Evolutionary conservation across 768 basidiomycete genomes (phyloP).

Genomic region (Trametes villosa): DNA sequence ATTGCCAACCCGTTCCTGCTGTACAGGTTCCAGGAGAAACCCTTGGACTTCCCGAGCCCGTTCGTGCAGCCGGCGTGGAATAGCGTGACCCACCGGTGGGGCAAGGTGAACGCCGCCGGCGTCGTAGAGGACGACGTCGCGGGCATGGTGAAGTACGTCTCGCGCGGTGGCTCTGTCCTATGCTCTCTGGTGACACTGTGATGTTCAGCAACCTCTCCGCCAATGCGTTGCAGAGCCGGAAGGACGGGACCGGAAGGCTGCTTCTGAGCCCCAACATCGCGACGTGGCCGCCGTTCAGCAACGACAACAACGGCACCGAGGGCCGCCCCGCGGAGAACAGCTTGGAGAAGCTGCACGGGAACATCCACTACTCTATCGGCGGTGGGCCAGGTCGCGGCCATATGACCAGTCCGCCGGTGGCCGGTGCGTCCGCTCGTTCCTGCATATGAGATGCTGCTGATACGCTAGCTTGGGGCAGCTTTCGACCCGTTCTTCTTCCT

Average conservation of each 20-base stretch:
- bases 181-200: too few species aligned
- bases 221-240: too few species aligned
- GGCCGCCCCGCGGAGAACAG: slow-evolving; percentile 44
- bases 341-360: slow-evolving; percentile 53
- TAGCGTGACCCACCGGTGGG: slow-evolving; percentile 1
- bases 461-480: slow-evolving; percentile 29
- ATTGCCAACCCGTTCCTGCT: not conserved
- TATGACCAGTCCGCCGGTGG: slow-evolving; percentile 43
- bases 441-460: slow-evolving; percentile 19
- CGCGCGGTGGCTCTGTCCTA: too few species aligned
- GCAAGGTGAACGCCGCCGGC: too few species aligned
- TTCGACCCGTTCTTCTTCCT: slow-evolving; percentile 59
- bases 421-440: slow-evolving; percentile 39
- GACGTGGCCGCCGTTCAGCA: slow-evolving; percentile 51
- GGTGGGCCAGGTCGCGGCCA: slow-evolving; percentile 47
- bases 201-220: too few species aligned
- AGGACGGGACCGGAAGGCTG: too few species aligned
- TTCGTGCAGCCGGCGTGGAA: slow-evolving; percentile 9
- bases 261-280: too few species aligned
- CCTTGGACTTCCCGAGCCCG: slow-evolving; percentile 16
- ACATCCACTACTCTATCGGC: slow-evolving; percentile 41
- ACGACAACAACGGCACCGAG: slow-evolving; percentile 43
- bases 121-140: too few species aligned
- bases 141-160: too few species aligned
- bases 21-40: slow-evolving; percentile 10